Conservation (phyloP, 306 rosid genomes). For the Sindora glabra region DNA sequence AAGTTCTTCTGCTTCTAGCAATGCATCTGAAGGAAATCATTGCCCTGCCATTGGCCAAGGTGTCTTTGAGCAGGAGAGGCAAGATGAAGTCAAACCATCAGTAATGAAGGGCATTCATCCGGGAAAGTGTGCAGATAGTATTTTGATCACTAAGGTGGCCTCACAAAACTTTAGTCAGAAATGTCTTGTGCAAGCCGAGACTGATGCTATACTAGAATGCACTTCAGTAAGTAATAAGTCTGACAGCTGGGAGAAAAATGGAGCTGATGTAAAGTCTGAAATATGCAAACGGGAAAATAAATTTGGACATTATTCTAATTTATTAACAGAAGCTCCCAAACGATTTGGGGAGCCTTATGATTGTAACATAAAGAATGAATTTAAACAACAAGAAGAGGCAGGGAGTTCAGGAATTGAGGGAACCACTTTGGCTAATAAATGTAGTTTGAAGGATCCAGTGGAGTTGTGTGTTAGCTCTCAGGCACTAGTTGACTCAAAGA, state of each 20-base stretch:
- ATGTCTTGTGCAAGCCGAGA: conserved; percentile 20
- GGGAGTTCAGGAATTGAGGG: conserved; percentile 27
- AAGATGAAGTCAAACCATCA: conserved; percentile 27
- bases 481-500: conserved; percentile 24
- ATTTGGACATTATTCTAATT: conserved; percentile 22
- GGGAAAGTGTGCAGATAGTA: conserved; percentile 45
- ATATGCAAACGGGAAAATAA: conserved; percentile 28
- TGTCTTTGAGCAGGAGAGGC: conserved; percentile 35
- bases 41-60: conserved; percentile 29
- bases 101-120: conserved; percentile 29
- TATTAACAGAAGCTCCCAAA: conserved; percentile 33
- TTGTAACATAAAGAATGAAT: conserved; percentile 36
- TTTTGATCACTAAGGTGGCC: conserved; percentile 27
- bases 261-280: conserved; percentile 33
- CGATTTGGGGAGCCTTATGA: conserved; percentile 37
- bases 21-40: conserved; percentile 60
- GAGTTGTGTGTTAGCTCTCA: conserved; percentile 35
- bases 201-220: conserved; percentile 35
- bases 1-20: conserved; percentile 73
- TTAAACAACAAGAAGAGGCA: conserved; percentile 19
- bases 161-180: conserved; percentile 32
- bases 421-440: conserved; percentile 27
- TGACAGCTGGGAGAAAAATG: conserved; percentile 29
- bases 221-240: conserved; percentile 32
- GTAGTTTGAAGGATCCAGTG: conserved; percentile 41